Conservation (phyloP, 345 rosid species). For the Eucalyptus fibrosa region DNA sequence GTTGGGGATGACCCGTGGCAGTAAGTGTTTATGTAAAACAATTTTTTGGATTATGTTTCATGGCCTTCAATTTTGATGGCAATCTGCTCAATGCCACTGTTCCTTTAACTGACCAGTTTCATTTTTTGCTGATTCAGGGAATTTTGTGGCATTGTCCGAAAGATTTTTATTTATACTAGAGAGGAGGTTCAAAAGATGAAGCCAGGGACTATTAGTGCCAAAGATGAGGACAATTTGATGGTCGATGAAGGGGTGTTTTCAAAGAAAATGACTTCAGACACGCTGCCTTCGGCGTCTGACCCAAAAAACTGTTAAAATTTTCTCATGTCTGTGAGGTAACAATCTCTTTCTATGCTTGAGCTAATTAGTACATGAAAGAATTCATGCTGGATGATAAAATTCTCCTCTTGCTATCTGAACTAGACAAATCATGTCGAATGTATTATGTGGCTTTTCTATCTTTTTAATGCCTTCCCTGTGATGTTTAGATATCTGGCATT, state of each 20-base stretch:
- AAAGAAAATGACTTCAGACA: conserved; percentile 20
- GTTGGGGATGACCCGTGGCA: conserved; percentile 97
- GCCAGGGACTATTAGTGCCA: conserved; percentile 31
- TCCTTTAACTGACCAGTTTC: background rate
- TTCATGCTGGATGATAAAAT: background rate
- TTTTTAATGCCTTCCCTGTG: background rate
- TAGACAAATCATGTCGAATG: background rate
- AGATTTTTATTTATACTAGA: conserved; percentile 49
- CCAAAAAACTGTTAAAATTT: conserved; percentile 8
- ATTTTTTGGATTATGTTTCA: background rate
- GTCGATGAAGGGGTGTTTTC: conserved; percentile 17
- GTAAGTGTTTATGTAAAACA: conserved; percentile 26
- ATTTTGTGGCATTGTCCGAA: conserved; percentile 67
- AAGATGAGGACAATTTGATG: conserved; percentile 20
- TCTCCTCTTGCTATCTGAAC: background rate
- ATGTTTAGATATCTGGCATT: background rate
- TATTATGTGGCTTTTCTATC: background rate
- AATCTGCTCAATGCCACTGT: background rate
- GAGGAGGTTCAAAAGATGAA: conserved; percentile 81
- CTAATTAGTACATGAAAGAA: background rate
- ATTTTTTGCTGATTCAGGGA: conserved; percentile 29
- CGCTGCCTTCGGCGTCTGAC: conserved; percentile 9
- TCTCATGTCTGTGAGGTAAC: background rate
- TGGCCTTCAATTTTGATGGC: background rate
- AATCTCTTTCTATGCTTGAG: background rate